phyloP scores from a whole-genome alignment of 2,329 filamentous ascomycete species.

The Penicillium palitans region DNA sequence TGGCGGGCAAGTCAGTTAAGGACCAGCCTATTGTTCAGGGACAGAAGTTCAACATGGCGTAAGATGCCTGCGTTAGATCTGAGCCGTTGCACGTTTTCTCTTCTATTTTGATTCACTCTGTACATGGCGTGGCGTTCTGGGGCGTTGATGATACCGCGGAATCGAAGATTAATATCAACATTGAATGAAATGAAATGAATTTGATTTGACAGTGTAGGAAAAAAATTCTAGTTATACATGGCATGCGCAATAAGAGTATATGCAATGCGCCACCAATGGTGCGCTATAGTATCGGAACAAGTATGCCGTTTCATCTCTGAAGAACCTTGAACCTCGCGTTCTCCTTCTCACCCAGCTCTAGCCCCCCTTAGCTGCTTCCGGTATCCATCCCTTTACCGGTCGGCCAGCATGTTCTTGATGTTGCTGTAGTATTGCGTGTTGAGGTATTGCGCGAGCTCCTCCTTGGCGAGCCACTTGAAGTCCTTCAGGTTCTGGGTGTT shows the following conservation, averaged over 20 bases:
- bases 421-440: conserved; percentile 68
- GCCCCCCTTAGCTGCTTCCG: neutral
- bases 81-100: neutral
- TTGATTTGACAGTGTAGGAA: conserved; percentile 26
- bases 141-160: conserved; percentile 7
- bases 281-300: conserved; percentile 22
- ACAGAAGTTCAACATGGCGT: conserved; percentile 65
- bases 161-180: neutral
- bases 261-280: conserved; percentile 31
- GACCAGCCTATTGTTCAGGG: conserved; percentile 58
- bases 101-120: conserved; percentile 1
- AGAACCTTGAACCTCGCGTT: neutral
- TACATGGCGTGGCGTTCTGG: conserved; percentile 18
- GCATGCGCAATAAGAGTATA: conserved; percentile 38
- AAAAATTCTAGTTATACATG: conserved; percentile 43
- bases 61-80: conserved; percentile 20
- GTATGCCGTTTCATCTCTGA: conserved; percentile 9
- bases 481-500: conserved; percentile 74
- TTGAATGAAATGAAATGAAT: conserved; percentile 13
- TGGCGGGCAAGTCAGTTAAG: conserved; percentile 47
- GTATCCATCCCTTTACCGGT: conserved; percentile 57
- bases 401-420: conserved; percentile 80
- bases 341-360: neutral
- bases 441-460: conserved; percentile 74
- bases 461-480: conserved; percentile 89